Conservation (phyloP, 306 rosid genomes). For the Quercus engelmannii region DNA sequence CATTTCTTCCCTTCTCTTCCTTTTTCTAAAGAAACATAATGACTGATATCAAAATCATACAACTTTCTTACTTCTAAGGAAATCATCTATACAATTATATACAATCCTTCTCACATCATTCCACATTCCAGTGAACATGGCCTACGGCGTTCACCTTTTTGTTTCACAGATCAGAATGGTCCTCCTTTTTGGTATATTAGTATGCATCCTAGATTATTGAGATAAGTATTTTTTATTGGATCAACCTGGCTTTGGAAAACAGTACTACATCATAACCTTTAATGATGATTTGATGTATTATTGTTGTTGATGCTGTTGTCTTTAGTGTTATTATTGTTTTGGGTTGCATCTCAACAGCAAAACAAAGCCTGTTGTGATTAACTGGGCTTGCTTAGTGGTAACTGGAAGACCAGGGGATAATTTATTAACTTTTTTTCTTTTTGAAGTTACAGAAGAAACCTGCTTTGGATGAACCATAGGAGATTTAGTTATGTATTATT, state of each 20-base stretch:
- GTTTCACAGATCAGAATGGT: background rate
- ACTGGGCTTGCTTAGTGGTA: background rate
- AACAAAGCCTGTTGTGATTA: background rate
- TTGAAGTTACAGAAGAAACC: background rate
- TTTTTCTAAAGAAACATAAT: background rate
- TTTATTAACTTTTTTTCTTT: background rate
- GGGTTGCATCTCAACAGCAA: background rate
- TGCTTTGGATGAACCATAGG: background rate
- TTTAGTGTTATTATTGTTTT: background rate
- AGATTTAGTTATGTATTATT: background rate
- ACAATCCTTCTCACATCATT: background rate
- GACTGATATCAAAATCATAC: background rate
- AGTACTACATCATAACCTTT: background rate
- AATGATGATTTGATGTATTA: too few relatives aligned
- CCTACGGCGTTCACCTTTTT: background rate
- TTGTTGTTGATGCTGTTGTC: too few relatives aligned
- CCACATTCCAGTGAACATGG: background rate
- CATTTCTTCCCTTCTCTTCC: background rate
- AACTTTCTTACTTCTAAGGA: background rate
- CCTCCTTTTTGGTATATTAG: background rate
- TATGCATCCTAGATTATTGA: background rate
- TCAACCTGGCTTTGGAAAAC: background rate
- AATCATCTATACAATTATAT: background rate
- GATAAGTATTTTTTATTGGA: background rate
- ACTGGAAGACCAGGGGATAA: background rate